Evolutionary conservation across 2,329 filamentous ascomycete genomes (phyloP), one percentile per base, ranked within the genome.

Genomic region (Fusarium brachygibbosum): DNA sequence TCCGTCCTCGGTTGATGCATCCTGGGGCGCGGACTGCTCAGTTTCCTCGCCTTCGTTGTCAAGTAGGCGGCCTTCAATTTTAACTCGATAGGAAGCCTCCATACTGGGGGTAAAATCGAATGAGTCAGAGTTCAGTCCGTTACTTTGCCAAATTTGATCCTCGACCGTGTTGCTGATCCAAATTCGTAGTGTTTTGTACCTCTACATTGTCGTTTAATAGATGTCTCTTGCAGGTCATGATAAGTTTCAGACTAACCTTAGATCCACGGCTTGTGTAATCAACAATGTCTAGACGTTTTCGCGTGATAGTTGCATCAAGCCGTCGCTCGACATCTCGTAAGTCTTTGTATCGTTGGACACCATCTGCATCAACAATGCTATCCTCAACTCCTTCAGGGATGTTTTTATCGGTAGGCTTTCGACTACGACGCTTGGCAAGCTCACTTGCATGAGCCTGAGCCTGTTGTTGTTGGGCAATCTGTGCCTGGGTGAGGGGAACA

Each of bases 131-230:
- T 90, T 90, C 63, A 91, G 83, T 40, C 84, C 84, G 72, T 85
- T 88, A 38, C 85, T 86, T 81, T 99, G 96, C 96, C 96, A 98
- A 32, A 92, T 90, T 81, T 99, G 96, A 76, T 96, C 93, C 79
- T 98, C 93, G 34, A 91, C 93, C 2, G 94, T 97, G 80, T 99
- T 99, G 75, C 90, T 94, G 75, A 99, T 90, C 94, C 94, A 98
- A 68, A 99, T 88, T 66, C 95, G 91, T 79, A 99, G 85, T 4
- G 93, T 97, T 76, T 91, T 92, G 79, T 91, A 91, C 71, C 92
- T 88, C 87, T 93, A 52, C 8, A 25, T 13, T 28, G 9, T 37
- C 58, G 65, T 71, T 70, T 21, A 70, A 46, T 35, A 3, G 3
- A 25, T 14, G 25, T 28, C 28, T 63, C 34, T 13, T 38, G 19